phyloP scores from a whole-genome alignment of 768 basidiomycete genomes.

The Imleria badia region DNA sequence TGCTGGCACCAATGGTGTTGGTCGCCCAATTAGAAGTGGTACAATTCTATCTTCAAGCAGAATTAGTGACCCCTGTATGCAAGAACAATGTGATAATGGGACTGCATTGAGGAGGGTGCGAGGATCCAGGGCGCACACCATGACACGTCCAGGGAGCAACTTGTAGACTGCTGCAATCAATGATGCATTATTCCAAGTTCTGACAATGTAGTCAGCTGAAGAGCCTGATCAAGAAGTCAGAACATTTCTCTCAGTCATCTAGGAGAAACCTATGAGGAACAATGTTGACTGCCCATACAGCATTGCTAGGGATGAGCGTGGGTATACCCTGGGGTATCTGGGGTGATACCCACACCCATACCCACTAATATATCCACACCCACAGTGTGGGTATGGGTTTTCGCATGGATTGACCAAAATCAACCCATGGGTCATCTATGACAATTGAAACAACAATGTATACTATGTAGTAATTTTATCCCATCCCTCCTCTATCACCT shows the following conservation, averaged over 20 bases:
- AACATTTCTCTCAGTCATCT: too few species aligned
- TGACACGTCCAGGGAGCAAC: neutral
- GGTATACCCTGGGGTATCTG: too few species aligned
- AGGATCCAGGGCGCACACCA: neutral
- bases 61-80: neutral
- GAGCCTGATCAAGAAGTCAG: neutral
- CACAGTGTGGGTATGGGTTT: too few species aligned
- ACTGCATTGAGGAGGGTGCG: neutral
- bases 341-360: too few species aligned
- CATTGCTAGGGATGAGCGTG: too few species aligned
- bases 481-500: too few species aligned
- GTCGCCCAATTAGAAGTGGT: rapidly evolving
- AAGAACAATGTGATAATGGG: neutral
- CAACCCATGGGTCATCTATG: too few species aligned
- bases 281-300: neutral
- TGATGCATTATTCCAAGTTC: neutral
- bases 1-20: neutral
- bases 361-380: too few species aligned
- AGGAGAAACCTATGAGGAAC: neutral
- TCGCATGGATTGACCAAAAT: too few species aligned
- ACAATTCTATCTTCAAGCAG: neutral
- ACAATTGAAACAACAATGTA: too few species aligned
- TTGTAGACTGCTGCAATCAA: neutral
- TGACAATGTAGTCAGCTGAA: neutral
- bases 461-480: too few species aligned